Base-by-base conservation (phyloP, 1,139 yeast genomes). In the Sugiyamaella novakii region DNA sequence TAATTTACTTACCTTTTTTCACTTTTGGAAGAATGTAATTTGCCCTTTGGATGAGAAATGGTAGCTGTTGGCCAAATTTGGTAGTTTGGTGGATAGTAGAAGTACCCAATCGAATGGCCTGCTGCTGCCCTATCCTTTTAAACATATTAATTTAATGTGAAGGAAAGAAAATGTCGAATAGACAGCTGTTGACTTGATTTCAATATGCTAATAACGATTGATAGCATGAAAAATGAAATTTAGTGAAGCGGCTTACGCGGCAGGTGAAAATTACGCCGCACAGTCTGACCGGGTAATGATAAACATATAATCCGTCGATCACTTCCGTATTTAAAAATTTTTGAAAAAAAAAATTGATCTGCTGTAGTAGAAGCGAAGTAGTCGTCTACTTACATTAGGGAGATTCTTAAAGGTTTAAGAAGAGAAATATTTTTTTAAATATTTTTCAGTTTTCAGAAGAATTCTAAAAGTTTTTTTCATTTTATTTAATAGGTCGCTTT, bases 11-110 rank as follows among this genome's bases (percentile, higher is more conserved):
- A 42, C 46, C 46, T 42, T 27, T 15, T 21, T 24, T 42, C 25
- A 38, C 3, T 17, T 42, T 38, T 15, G 46, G 46, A 15, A 42
- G 46, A 18, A 42, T 42, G 19, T 33, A 42, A 24, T 34, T 34
- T n/a, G 46, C 46, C n/a, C 40, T 27, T 19, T 42, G 46, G 25
- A 34, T 19, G 22, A 42, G 29, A 11, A 42, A 42, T n/a, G 46
- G 39, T 5, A 42, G 46, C 27, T 24, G 40, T 12, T 17, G 18
- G 27, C 17, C 17, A n/a, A 27, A 4, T 8, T 12, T 15, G n/a
- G 24, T 14, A 1, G 40, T 34, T 24, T 31, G 38, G 8, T 24
- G 46, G 15, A 19, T n/a, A 18, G 29, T 15, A 6, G 39, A 31
- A 7, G 34, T 24, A 5, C 34, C 31, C 29, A 42, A 17, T 1